Evolutionary conservation across 2,329 filamentous ascomycete species (phyloP).

Genomic region (Neospermospora avenae): DNA sequence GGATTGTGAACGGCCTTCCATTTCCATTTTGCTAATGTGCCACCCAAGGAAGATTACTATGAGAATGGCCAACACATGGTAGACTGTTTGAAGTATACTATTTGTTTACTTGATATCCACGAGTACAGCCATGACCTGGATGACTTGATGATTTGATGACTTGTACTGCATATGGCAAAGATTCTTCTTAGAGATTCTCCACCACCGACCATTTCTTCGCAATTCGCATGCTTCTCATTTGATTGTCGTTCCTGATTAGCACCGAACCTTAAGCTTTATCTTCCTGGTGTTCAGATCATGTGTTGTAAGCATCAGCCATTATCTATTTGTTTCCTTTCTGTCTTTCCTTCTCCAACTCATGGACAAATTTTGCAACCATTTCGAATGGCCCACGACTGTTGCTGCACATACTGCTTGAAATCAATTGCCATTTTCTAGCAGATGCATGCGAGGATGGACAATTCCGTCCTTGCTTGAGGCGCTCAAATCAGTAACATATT

Average conservation of each 20-base stretch:
- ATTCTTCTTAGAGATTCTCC: slow-evolving; percentile 35
- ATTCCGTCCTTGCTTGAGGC: slow-evolving; percentile 5
- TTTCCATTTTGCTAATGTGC: background rate
- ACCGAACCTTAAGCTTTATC: slow-evolving; percentile 39
- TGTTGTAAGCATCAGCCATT: slow-evolving; percentile 40
- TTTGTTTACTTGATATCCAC: slow-evolving; percentile 39
- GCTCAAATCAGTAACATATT: too few species aligned
- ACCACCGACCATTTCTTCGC: slow-evolving; percentile 41
- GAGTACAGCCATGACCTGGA: slow-evolving; percentile 46
- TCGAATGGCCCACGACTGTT: slow-evolving; percentile 41
- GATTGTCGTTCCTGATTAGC: background rate
- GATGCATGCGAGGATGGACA: slow-evolving; percentile 35
- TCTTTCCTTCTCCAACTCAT: slow-evolving; percentile 37
- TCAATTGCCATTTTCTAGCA: slow-evolving; percentile 41
- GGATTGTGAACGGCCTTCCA: background rate
- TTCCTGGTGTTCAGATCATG: slow-evolving; percentile 39
- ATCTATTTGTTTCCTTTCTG: slow-evolving; percentile 40
- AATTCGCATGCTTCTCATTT: slow-evolving; percentile 1
- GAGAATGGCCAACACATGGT: slow-evolving; percentile 31
- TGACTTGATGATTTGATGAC: slow-evolving; percentile 42
- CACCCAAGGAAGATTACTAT: background rate
- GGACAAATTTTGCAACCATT: slow-evolving; percentile 40
- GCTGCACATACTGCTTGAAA: slow-evolving; percentile 39
- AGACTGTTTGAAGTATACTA: slow-evolving; percentile 39
- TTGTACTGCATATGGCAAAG: slow-evolving; percentile 46